Evolutionary conservation across 805 yeast species (phyloP).

Genomic region (Candida michaelii): DNA sequence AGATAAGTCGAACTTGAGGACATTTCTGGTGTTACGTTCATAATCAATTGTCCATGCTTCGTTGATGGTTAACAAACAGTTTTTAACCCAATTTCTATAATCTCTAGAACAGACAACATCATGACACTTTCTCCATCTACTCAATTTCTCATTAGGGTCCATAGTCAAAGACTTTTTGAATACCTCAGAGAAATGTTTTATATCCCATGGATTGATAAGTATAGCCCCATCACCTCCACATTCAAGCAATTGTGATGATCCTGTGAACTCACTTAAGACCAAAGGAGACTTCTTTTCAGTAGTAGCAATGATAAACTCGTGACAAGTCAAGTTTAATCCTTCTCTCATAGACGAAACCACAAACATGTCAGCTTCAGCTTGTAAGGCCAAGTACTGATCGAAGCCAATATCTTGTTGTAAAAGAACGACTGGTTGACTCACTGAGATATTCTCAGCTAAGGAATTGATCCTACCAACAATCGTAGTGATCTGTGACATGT

Average conservation of each 20-base stretch:
- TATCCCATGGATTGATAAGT: conserved; percentile 90
- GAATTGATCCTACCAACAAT: conserved; percentile 87
- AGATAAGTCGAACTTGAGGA: conserved; percentile 31
- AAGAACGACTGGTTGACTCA: conserved; percentile 78
- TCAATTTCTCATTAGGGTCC: conserved; percentile 54
- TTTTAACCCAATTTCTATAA: conserved; percentile 70
- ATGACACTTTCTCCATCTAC: conserved; percentile 62
- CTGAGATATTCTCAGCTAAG: conserved; percentile 66
- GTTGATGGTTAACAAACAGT: conserved; percentile 54
- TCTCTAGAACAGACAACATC: conserved; percentile 64
- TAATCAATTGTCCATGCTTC: conserved; percentile 38
- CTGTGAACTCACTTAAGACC: conserved; percentile 89
- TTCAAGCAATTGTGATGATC: conserved; percentile 78
- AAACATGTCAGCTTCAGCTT: conserved; percentile 83
- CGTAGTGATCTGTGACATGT: conserved; percentile 70
- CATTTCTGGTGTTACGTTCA: conserved; percentile 23
- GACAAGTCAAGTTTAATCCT: conserved; percentile 96
- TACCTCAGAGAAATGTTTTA: conserved; percentile 59
- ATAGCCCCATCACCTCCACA: conserved; percentile 58
- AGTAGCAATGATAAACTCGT: conserved; percentile 83
- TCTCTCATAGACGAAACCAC: conserved; percentile 91
- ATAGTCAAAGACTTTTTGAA: conserved; percentile 67
- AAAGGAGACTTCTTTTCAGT: conserved; percentile 73
- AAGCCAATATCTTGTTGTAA: conserved; percentile 87
- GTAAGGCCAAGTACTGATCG: conserved; percentile 83